These are phyloP conservation scores for Clitopilus hobsonii DNA, from an alignment of 768 basidiomycete genomes.

Conservation along the genomic window DNA sequence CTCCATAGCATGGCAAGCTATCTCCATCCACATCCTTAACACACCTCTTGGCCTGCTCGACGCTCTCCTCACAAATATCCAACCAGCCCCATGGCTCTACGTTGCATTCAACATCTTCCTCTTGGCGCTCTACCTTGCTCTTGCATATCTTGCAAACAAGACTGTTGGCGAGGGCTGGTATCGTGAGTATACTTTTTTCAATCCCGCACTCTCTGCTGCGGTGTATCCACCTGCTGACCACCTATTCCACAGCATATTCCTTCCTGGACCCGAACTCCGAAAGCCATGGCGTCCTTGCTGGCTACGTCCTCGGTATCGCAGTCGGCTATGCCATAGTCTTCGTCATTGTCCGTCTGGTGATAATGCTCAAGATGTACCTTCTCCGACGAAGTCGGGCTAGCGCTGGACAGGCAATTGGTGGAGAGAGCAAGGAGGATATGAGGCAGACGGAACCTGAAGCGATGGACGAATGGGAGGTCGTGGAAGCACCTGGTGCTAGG, in stretches of 20 bases:
- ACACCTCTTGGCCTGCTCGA: constrained; percentile 52
- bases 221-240: background rate
- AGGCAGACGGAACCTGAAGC: constrained; percentile 1
- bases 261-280: constrained; percentile 56
- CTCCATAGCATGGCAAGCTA: constrained; percentile 47
- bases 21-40: constrained; percentile 62
- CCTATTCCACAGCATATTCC: constrained; percentile 44
- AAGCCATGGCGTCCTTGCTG: constrained; percentile 39
- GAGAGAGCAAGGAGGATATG: background rate
- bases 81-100: constrained; percentile 48
- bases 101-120: constrained; percentile 42
- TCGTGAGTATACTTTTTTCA: constrained; percentile 34
- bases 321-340: constrained; percentile 51
- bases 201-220: background rate
- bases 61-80: constrained; percentile 46
- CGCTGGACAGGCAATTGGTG: background rate
- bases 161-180: constrained; percentile 53
- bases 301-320: constrained; percentile 59
- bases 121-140: constrained; percentile 53
- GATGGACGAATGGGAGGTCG: constrained; percentile 1
- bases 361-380: constrained; percentile 17
- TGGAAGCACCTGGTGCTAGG: background rate
- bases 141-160: constrained; percentile 63
- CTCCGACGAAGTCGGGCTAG: background rate
- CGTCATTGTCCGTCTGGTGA: constrained; percentile 35